Conservation (phyloP, 805 yeast genomes). For the Candida adriatica region DNA sequence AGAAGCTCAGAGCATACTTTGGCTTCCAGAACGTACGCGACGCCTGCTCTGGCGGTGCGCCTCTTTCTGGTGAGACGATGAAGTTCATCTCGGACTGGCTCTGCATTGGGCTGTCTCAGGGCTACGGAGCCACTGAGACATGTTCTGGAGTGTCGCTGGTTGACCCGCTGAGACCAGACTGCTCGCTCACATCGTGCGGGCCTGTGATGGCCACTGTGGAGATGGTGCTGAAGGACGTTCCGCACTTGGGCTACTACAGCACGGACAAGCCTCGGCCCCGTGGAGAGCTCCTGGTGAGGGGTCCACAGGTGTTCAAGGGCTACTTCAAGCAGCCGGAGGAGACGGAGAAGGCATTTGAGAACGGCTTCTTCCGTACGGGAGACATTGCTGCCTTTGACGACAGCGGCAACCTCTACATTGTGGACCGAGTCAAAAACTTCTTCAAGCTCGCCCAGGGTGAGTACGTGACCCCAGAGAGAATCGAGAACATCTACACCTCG, state of each 20-base stretch:
- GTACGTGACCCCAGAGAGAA: constrained; percentile 61
- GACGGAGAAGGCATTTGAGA: constrained; percentile 36
- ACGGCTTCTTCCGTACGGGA: constrained; percentile 53
- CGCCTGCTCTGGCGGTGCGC: constrained; percentile 48
- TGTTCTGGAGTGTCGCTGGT: constrained; percentile 37
- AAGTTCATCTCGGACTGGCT: constrained; percentile 47
- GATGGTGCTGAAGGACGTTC: constrained; percentile 39
- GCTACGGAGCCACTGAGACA: constrained; percentile 51
- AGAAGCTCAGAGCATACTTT: constrained; percentile 20
- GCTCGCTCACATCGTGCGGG: constrained; percentile 28
- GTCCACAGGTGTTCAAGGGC: constrained; percentile 46
- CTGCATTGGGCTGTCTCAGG: constrained; percentile 37
- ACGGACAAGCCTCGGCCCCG: constrained; percentile 19
- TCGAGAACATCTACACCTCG: constrained; percentile 49
- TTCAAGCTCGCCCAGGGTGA: constrained; percentile 49
- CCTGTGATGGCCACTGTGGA: constrained; percentile 37
- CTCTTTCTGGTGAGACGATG: constrained; percentile 47
- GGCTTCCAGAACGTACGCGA: constrained; percentile 33
- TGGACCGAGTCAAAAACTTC: constrained; percentile 52
- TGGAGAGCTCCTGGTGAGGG: constrained; percentile 51
- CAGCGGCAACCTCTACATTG: constrained; percentile 41
- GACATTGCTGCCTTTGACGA: constrained; percentile 43
- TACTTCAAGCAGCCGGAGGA: constrained; percentile 45
- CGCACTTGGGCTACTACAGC: constrained; percentile 34
- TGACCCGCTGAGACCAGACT: constrained; percentile 17